A percentile compares a stretch with the other conserved stretches of the same genome.
phyloP scores from a whole-genome alignment of 2,329 filamentous ascomycete genomes.

The Talaromyces islandicus region DNA sequence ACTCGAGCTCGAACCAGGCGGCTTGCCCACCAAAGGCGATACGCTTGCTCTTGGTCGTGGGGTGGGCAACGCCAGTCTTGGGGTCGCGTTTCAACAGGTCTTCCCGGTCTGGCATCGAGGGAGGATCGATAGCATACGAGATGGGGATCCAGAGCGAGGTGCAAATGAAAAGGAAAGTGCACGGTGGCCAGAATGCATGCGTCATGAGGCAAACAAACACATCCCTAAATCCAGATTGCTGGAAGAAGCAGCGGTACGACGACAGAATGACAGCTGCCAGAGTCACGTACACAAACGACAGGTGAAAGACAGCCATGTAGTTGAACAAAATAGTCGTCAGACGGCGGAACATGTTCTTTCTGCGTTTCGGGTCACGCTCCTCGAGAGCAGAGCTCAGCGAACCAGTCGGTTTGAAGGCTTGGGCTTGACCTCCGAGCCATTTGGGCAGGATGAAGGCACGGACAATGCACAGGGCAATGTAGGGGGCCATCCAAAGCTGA shows the following conservation, averaged over 20 bases:
- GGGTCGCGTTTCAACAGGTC: slow-evolving; percentile 51
- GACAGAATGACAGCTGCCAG: slow-evolving; percentile 47
- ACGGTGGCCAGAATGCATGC: slow-evolving; percentile 57
- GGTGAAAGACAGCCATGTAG: slow-evolving; percentile 52
- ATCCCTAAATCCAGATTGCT: slow-evolving; percentile 31
- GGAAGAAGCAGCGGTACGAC: slow-evolving; percentile 46
- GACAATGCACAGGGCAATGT: slow-evolving; percentile 53
- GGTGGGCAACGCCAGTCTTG: slow-evolving; percentile 44
- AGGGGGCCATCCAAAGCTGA: slow-evolving; percentile 59
- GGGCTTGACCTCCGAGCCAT: slow-evolving; percentile 55
- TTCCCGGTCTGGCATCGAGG: slow-evolving; percentile 52
- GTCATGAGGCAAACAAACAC: slow-evolving; percentile 51
- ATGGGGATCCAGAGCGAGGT: slow-evolving; percentile 55
- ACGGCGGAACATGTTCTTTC: slow-evolving; percentile 44
- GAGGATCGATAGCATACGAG: slow-evolving; percentile 56
- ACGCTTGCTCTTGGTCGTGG: slow-evolving; percentile 45
- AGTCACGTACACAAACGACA: slow-evolving; percentile 50
- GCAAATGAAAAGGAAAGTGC: slow-evolving; percentile 53
- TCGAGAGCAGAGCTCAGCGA: slow-evolving; percentile 52
- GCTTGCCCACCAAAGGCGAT: slow-evolving; percentile 50
- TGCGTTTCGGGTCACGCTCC: slow-evolving; percentile 46
- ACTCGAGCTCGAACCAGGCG: slow-evolving; percentile 53
- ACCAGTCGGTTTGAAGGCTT: slow-evolving; percentile 57
- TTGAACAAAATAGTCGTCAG: slow-evolving; percentile 51
- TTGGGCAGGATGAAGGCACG: slow-evolving; percentile 53